These are phyloP conservation scores for Kwoniella mangroviensis DNA, from an alignment of 768 basidiomycete species.

Conservation along the genomic window DNA sequence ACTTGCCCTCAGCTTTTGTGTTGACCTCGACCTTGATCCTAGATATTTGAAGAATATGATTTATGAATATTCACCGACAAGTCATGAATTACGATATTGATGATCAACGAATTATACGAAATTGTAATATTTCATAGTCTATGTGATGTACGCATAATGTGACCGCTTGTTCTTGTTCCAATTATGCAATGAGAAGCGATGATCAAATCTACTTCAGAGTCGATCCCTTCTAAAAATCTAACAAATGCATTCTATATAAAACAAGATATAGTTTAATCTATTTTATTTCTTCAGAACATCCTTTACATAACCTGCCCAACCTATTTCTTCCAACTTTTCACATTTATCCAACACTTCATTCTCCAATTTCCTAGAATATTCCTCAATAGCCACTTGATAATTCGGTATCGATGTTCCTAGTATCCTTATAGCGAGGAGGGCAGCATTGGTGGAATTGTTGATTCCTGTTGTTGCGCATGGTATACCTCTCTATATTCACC, in stretches of 20 bases:
- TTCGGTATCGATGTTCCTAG: conserved; percentile 73
- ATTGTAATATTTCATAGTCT: too few relatives aligned
- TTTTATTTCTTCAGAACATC: conserved; percentile 53
- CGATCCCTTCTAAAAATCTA: too few relatives aligned
- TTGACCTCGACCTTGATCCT: too few relatives aligned
- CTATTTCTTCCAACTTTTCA: conserved; percentile 72
- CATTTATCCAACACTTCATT: conserved; percentile 79
- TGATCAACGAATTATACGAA: neutral
- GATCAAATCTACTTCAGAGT: too few relatives aligned
- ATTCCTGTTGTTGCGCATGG: conserved; percentile 98
- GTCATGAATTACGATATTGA: neutral
- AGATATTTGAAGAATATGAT: too few relatives aligned
- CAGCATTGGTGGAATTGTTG: conserved; percentile 92
- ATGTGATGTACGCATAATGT: too few relatives aligned
- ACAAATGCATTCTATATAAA: too few relatives aligned
- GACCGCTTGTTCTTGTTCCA: too few relatives aligned
- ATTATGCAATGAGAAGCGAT: too few relatives aligned
- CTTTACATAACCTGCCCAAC: conserved; percentile 81
- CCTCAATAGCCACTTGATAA: conserved; percentile 70
- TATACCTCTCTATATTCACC: conserved; percentile 74
- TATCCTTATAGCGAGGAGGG: conserved; percentile 85
- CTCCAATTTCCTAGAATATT: conserved; percentile 72
- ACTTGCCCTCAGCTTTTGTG: too few relatives aligned
- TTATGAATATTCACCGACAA: neutral
- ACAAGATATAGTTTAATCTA: neutral